Conservation (phyloP, 2,329 filamentous ascomycete genomes). For the Berkeleyomyces basicola region DNA sequence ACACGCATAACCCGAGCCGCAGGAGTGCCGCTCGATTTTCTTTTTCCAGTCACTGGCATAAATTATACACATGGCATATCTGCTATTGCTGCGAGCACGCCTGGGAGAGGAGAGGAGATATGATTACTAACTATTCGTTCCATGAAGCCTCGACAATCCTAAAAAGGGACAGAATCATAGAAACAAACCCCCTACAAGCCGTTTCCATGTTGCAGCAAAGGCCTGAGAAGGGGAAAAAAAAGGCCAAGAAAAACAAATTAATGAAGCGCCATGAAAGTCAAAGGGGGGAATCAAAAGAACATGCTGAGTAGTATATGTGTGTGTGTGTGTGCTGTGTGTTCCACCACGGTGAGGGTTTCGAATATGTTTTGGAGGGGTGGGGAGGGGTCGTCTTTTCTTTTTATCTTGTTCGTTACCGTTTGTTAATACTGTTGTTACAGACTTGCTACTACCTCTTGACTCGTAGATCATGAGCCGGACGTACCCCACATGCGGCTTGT, state of each 20-base stretch:
- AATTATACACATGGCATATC: no score
- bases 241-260: neutral
- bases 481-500: constrained; percentile 10
- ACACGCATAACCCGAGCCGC: no score
- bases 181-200: neutral
- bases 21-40: no score
- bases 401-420: neutral
- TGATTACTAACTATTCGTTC: neutral
- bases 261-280: neutral
- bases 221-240: no score
- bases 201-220: no score
- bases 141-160: neutral
- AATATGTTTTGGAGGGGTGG: neutral
- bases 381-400: neutral
- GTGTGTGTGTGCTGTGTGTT: neutral
- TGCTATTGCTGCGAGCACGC: no score
- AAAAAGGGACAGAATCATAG: neutral
- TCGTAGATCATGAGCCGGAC: neutral
- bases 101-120: neutral
- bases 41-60: no score
- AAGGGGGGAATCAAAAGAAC: neutral
- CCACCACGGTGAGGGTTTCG: neutral
- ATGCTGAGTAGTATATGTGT: neutral
- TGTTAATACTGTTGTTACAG: neutral
- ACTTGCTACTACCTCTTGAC: neutral